A percentile compares a stretch with the other conserved stretches of the same genome.
Conservation (phyloP, 148 eudicot species). For the Chenopodium album region DNA sequence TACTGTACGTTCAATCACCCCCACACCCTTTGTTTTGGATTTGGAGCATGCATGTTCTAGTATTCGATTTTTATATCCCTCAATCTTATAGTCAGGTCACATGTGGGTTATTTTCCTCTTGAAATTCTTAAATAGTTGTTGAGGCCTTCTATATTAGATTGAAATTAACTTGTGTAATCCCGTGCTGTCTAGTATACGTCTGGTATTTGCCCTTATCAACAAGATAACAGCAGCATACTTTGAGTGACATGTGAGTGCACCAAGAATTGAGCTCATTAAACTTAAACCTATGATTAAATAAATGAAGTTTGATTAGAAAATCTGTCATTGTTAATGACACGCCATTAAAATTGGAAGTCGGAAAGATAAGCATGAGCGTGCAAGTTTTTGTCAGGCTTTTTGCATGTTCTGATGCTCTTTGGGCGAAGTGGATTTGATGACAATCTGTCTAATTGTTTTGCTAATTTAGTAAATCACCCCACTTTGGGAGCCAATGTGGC, state of each 20-base stretch:
- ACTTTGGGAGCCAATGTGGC: too few relatives aligned
- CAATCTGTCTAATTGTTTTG: background rate
- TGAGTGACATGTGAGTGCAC: conserved; percentile 18
- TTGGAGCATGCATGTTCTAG: too few relatives aligned
- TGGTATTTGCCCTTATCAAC: background rate
- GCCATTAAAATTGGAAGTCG: background rate
- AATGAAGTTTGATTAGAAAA: background rate
- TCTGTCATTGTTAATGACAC: background rate
- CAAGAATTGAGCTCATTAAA: background rate
- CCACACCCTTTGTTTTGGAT: background rate
- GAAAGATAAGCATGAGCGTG: conserved; percentile 19
- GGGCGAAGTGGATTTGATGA: too few relatives aligned
- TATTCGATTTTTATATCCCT: background rate
- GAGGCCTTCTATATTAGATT: too few relatives aligned
- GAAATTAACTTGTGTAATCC: too few relatives aligned
- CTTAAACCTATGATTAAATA: background rate
- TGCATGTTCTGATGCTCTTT: conserved; percentile 10
- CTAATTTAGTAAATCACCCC: background rate
- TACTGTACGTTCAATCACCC: background rate
- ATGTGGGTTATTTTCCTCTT: too few relatives aligned
- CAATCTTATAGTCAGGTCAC: too few relatives aligned
- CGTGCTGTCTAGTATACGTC: too few relatives aligned
- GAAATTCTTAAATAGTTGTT: too few relatives aligned
- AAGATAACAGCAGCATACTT: background rate
- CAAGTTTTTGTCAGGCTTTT: conserved; percentile 28